These are phyloP conservation scores for Komagataella mondaviorum DNA, from an alignment of 805 yeast genomes.

Conservation along the genomic window DNA sequence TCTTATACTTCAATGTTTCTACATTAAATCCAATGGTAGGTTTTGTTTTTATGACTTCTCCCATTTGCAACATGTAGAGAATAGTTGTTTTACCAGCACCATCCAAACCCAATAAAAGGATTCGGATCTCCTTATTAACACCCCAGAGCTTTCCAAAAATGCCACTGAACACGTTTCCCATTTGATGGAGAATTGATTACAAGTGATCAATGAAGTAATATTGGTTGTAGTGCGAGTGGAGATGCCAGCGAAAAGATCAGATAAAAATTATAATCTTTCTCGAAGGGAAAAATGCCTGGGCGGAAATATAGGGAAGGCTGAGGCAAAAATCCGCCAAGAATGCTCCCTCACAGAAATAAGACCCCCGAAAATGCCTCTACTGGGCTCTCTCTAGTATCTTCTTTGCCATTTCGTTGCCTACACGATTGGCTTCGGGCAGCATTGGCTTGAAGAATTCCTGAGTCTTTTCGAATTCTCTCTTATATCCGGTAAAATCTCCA, in stretches of 20 bases:
- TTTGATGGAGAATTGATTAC: slow-evolving; percentile 10
- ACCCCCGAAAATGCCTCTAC: not conserved
- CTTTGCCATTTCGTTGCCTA: slow-evolving; percentile 91
- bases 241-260: not conserved
- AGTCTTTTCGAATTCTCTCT: slow-evolving; percentile 58
- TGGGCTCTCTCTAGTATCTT: slow-evolving; percentile 37
- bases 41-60: slow-evolving; percentile 67
- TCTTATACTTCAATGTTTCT: slow-evolving; percentile 79
- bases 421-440: slow-evolving; percentile 75
- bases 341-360: not conserved
- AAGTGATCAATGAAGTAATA: not conserved
- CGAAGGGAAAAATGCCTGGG: not conserved
- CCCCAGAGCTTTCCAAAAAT: slow-evolving; percentile 86
- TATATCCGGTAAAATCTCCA: slow-evolving; percentile 65
- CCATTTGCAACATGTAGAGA: slow-evolving; percentile 75
- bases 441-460: slow-evolving; percentile 78
- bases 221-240: not conserved
- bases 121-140: slow-evolving; percentile 76
- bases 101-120: slow-evolving; percentile 81
- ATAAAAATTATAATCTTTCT: slow-evolving; percentile 5
- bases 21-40: slow-evolving; percentile 89
- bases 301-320: not conserved
- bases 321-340: not conserved
- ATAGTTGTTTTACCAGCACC: slow-evolving; percentile 98
- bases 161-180: slow-evolving; percentile 87